These are phyloP conservation scores for Tuber brumale DNA, from an alignment of 495 filamentous ascomycete species.

Conservation along the genomic window DNA sequence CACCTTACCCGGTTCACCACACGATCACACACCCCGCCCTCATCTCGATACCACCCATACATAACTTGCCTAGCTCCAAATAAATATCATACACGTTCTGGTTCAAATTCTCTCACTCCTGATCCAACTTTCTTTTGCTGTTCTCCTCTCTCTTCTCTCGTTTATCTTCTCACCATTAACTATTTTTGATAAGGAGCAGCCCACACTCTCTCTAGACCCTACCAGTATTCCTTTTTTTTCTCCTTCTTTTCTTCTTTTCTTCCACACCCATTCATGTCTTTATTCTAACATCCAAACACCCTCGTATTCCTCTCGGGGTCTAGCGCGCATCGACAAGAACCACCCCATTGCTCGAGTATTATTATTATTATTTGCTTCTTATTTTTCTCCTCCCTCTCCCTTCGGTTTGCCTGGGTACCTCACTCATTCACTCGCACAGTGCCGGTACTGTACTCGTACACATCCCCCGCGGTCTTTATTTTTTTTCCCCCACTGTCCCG, in stretches of 20 bases:
- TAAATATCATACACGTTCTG: background rate
- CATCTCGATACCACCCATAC: background rate
- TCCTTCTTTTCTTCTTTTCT: background rate
- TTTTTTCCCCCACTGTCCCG: background rate
- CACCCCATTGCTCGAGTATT: background rate
- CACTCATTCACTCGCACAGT: background rate
- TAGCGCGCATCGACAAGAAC: background rate
- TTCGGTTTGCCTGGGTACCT: background rate
- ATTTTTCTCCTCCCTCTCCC: background rate
- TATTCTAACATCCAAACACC: background rate
- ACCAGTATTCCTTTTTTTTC: background rate
- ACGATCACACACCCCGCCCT: background rate
- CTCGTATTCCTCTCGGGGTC: background rate
- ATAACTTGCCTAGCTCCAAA: background rate
- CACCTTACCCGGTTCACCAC: background rate
- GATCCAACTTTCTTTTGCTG: background rate
- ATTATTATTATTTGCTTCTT: slow-evolving; percentile 1
- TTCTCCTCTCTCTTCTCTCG: background rate
- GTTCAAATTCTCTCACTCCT: background rate
- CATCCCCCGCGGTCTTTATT: background rate
- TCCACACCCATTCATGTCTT: background rate
- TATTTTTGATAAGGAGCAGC: background rate
- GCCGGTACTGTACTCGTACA: too few species aligned
- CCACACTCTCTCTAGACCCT: background rate
- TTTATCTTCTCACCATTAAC: background rate